Evolutionary conservation across 306 rosid species (phyloP).

Genomic region (Carpinus viminea): DNA sequence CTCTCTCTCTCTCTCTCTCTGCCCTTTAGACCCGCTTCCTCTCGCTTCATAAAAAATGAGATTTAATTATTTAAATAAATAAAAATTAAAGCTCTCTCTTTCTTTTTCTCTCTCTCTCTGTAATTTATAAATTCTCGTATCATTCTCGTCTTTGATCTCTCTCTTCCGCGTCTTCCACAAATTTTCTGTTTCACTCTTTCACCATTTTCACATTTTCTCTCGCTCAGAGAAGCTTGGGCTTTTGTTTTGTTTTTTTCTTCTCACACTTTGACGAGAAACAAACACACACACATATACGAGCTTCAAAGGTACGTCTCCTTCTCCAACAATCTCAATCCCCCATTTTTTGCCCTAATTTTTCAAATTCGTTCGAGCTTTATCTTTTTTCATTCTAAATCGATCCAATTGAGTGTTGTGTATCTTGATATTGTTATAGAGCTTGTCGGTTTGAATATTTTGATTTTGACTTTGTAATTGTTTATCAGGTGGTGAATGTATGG

Average conservation of each 20-base stretch:
- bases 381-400: conserved; percentile 23
- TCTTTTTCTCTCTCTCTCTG: conserved; percentile 28
- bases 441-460: conserved; percentile 23
- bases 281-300: conserved; percentile 6
- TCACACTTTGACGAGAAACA: conserved; percentile 18
- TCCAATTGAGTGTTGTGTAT: conserved; percentile 31
- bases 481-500: conserved; percentile 59
- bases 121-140: conserved; percentile 33
- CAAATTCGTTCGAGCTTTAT: conserved; percentile 32
- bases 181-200: conserved; percentile 7
- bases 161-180: conserved; percentile 30
- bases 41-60: not conserved
- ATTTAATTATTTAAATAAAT: not conserved
- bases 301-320: conserved; percentile 55
- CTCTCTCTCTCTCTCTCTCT: conserved; percentile 23
- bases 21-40: not conserved
- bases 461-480: conserved; percentile 37
- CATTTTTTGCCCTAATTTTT: conserved; percentile 24
- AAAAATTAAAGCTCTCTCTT: not conserved
- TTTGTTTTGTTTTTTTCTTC: not conserved
- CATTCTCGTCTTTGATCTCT: conserved; percentile 27
- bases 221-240: conserved; percentile 32
- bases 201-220: conserved; percentile 20
- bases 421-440: not conserved
- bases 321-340: conserved; percentile 24